phyloP scores from a whole-genome alignment of 768 basidiomycete genomes.

The Suillus spraguei region DNA sequence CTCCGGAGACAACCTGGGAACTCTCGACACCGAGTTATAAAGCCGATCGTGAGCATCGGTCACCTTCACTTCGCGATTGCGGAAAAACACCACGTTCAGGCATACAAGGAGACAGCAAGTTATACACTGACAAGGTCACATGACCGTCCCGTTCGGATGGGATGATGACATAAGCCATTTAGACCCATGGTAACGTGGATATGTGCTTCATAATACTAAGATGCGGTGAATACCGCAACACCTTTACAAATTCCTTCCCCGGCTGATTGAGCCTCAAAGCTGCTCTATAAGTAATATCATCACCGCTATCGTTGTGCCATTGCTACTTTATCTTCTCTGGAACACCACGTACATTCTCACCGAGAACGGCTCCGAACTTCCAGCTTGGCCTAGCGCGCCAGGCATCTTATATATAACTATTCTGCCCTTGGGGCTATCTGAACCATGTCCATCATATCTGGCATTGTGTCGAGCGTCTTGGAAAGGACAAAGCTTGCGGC shows the following conservation, averaged over 20 bases:
- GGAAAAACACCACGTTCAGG: neutral
- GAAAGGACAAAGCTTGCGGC: slow-evolving; percentile 12
- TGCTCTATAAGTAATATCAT: neutral
- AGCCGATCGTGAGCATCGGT: neutral
- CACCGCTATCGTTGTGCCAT: neutral
- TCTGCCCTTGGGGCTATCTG: neutral
- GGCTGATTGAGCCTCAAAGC: neutral
- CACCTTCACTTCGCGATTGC: neutral
- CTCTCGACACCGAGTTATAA: neutral
- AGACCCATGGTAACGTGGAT: neutral
- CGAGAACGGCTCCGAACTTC: neutral
- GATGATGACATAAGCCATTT: neutral
- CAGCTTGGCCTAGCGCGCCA: neutral
- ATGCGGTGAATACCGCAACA: neutral
- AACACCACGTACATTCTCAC: neutral
- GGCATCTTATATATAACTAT: neutral
- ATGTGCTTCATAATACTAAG: neutral
- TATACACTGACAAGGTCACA: neutral
- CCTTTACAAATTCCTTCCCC: neutral
- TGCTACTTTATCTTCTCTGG: neutral
- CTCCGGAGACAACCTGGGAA: neutral
- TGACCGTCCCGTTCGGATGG: neutral
- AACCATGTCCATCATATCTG: slow-evolving; percentile 12
- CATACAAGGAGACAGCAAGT: neutral
- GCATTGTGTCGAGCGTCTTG: slow-evolving; percentile 10